Evolutionary conservation across 495 filamentous ascomycete species (phyloP), one percentile per base, ranked within the genome.

Genomic region (Tricharina praecox): DNA sequence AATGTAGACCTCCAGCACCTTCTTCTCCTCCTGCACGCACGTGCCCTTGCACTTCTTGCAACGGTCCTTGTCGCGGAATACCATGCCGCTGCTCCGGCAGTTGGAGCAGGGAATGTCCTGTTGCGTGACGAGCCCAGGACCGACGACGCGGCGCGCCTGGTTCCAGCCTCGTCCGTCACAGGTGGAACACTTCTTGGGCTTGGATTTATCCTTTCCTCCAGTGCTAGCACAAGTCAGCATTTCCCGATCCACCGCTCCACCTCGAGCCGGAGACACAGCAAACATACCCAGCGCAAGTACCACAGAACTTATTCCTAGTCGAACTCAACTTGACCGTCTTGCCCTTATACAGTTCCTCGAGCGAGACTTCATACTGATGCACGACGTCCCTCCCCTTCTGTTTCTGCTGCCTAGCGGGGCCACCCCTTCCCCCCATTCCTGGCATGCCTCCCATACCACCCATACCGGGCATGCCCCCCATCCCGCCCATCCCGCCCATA

Each of bases 1-100:
- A 49, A 97, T 93, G 66, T 95, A 96, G 30, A 97, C 76, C 64
- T 97, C 92, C 36, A 97, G 66, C 10, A 90, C 79, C 67, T 96
- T 97, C 64, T 79, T 88, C 62, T 84, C 78, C 60, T 82, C 76
- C 25, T 71, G 68, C 3, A 83, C 81, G 43, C 81, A 74, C 59
- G 80, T 77, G 37, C 90, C 90, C 67, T 95, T 94, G 74, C 92
- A 97, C 70, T 92, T 94, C 71, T 87, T 92, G 70, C 90, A 97
- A 61, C 82, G 81, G 51, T 97, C 90, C 69, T 95, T 95, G 52
- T 90, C 84, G 64, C 81, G 81, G 69, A 77, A 93, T 54, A 86
- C 75, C 48, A 76, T 75, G 11, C 90, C 90, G 11, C 79, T 74
- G 11, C 85, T 85, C 45, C 74, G 73, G 68, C 90, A 97, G 47